These are phyloP conservation scores for Fusarium sambucinum DNA, from an alignment of 2,329 filamentous ascomycete species.

Conservation along the genomic window DNA sequence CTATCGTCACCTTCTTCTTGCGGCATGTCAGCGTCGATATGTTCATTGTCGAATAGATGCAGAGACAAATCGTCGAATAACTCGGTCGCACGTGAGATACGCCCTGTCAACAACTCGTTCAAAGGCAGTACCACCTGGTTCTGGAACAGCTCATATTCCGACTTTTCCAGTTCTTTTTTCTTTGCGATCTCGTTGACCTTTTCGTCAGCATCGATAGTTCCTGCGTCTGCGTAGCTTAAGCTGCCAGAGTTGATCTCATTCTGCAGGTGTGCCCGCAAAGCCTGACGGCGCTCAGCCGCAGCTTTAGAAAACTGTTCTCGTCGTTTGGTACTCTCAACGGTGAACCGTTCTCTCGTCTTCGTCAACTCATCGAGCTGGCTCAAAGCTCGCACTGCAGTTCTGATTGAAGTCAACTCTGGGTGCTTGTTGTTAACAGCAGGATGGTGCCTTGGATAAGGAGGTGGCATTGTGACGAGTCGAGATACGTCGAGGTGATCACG, in stretches of 20 bases:
- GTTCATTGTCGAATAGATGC: constrained; percentile 75
- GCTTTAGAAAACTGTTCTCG: constrained; percentile 66
- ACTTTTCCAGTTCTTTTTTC: constrained; percentile 79
- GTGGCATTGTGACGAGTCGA: constrained; percentile 89
- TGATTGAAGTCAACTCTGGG: constrained; percentile 84
- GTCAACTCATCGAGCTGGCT: constrained; percentile 80
- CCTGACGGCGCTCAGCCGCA: constrained; percentile 66
- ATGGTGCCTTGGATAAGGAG: constrained; percentile 93
- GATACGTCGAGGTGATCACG: constrained; percentile 83
- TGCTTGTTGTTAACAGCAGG: constrained; percentile 97
- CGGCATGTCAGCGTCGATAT: constrained; percentile 79
- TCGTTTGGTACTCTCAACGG: constrained; percentile 67
- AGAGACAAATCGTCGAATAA: constrained; percentile 82
- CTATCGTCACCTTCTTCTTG: constrained; percentile 97
- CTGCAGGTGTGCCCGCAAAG: constrained; percentile 80
- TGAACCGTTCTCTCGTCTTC: constrained; percentile 73
- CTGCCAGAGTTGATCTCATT: constrained; percentile 81
- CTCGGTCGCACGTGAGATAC: constrained; percentile 78
- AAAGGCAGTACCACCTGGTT: constrained; percentile 84
- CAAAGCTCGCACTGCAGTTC: constrained; percentile 78
- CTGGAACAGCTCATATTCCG: constrained; percentile 87
- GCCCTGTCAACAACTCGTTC: constrained; percentile 81
- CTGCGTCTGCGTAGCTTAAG: constrained; percentile 86
- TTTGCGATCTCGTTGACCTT: constrained; percentile 76
- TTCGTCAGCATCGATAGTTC: constrained; percentile 81